Evolutionary conservation across 2,329 filamentous ascomycete species (phyloP).

Genomic region (Alternaria gaisen): DNA sequence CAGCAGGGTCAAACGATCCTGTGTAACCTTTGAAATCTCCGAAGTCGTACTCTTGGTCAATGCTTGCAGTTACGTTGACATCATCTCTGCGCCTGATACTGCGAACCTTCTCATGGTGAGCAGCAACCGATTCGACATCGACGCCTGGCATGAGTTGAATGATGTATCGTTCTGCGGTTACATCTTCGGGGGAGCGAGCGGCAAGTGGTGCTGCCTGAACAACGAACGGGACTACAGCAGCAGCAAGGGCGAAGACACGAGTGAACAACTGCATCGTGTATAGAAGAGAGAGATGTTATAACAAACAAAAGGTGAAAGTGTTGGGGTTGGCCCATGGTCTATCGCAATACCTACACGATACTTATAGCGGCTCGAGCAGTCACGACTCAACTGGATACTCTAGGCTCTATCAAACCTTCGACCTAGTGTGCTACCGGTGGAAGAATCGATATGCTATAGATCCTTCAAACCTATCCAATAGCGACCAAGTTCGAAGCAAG

Average conservation of each 20-base stretch:
- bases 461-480: background rate
- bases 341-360: background rate
- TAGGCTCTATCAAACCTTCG: background rate
- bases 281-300: background rate
- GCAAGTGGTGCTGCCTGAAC: slow-evolving; percentile 32
- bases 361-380: background rate
- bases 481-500: slow-evolving; percentile 26
- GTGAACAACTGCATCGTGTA: slow-evolving; percentile 38
- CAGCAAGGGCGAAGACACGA: slow-evolving; percentile 32
- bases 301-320: too few species aligned
- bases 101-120: slow-evolving; percentile 37
- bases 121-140: slow-evolving; percentile 33
- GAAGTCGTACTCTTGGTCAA: slow-evolving; percentile 38
- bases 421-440: background rate
- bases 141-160: slow-evolving; percentile 53
- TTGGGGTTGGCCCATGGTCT: background rate
- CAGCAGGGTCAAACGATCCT: slow-evolving; percentile 40
- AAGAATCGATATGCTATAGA: background rate
- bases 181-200: slow-evolving; percentile 8
- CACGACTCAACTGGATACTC: background rate
- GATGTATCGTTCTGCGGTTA: slow-evolving; percentile 54
- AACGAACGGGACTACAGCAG: slow-evolving; percentile 29
- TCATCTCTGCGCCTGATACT: slow-evolving; percentile 36
- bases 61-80: slow-evolving; percentile 19
- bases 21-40: slow-evolving; percentile 44